These are phyloP conservation scores for Colletotrichum sp. DNA, from an alignment of 2,329 filamentous ascomycete genomes.

Conservation along the genomic window DNA sequence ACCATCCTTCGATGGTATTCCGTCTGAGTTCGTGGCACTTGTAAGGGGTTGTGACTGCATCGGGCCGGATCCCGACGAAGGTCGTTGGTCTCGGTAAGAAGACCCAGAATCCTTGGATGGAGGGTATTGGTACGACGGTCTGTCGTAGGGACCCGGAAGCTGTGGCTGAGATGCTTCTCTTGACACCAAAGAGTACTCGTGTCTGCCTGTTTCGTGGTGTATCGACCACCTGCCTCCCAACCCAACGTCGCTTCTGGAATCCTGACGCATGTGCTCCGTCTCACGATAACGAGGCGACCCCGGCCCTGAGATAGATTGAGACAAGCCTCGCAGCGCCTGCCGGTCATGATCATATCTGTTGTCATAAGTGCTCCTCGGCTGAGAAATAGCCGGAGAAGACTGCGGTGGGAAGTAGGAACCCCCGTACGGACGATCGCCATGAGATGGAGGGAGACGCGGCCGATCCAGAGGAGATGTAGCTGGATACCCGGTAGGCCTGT, in stretches of 20 bases:
- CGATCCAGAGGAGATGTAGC: constrained; percentile 53
- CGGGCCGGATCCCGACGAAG: constrained; percentile 23
- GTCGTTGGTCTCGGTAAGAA: constrained; percentile 30
- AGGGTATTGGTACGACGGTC: constrained; percentile 41
- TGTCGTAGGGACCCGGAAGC: constrained; percentile 37
- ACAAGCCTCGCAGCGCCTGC: constrained; percentile 29
- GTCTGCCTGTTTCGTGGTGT: constrained; percentile 43
- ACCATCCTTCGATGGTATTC: constrained; percentile 59
- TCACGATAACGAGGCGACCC: constrained; percentile 51
- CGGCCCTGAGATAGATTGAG: constrained; percentile 44
- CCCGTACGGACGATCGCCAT: constrained; percentile 41
- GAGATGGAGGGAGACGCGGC: constrained; percentile 42
- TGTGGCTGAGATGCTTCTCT: constrained; percentile 36
- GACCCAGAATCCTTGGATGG: constrained; percentile 34
- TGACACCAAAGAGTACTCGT: constrained; percentile 52
- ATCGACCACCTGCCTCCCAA: constrained; percentile 39
- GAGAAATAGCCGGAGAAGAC: constrained; percentile 39
- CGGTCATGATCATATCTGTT: constrained; percentile 48
- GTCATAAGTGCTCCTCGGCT: constrained; percentile 53
- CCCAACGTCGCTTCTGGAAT: constrained; percentile 40
- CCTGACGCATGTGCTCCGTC: constrained; percentile 37
- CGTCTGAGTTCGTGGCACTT: constrained; percentile 41
- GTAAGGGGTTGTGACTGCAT: constrained; percentile 32
- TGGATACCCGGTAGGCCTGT: constrained; percentile 47
- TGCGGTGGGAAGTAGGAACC: constrained; percentile 53